Conservation (phyloP, 2,329 filamentous ascomycete genomes). For the Cladorrhinum sp. region DNA sequence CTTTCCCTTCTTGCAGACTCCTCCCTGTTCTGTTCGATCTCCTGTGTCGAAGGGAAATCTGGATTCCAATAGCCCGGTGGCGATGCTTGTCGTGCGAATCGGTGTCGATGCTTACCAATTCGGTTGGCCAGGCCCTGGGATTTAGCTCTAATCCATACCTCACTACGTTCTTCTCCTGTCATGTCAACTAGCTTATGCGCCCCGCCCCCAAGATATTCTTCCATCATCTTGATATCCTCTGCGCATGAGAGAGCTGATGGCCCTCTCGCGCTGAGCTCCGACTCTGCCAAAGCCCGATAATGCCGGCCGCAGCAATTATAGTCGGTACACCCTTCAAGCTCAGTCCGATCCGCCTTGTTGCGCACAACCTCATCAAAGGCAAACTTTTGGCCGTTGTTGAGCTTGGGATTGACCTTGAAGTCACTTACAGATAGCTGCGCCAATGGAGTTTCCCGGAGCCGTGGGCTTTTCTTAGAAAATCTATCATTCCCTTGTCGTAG, state of each 20-base stretch:
- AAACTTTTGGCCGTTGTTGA: constrained; percentile 68
- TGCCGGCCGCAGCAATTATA: constrained; percentile 72
- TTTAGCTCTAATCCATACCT: constrained; percentile 72
- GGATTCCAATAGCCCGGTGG: constrained; percentile 89
- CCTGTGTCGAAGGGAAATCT: constrained; percentile 87
- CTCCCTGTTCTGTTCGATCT: constrained; percentile 62
- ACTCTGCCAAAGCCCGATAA: constrained; percentile 64
- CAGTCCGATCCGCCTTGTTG: constrained; percentile 64
- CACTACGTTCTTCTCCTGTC: constrained; percentile 57
- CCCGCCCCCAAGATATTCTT: constrained; percentile 56
- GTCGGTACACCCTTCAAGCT: constrained; percentile 70
- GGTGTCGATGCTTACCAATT: constrained; percentile 73
- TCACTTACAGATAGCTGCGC: constrained; percentile 62
- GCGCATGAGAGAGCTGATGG: constrained; percentile 31
- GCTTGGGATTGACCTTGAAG: constrained; percentile 77
- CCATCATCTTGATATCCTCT: constrained; percentile 50
- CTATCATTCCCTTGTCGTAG: background rate
- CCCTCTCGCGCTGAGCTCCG: constrained; percentile 42
- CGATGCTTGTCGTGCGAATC: constrained; percentile 66
- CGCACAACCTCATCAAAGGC: constrained; percentile 76
- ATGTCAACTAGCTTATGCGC: constrained; percentile 59
- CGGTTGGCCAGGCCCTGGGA: constrained; percentile 69
- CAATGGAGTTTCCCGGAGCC: constrained; percentile 57
- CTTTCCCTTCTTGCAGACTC: constrained; percentile 63
- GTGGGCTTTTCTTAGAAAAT: constrained; percentile 19